Evolutionary conservation across 257 asterid genomes (phyloP), one percentile per base, ranked within the genome.

Genomic region (Craterostigma plantagineum): DNA sequence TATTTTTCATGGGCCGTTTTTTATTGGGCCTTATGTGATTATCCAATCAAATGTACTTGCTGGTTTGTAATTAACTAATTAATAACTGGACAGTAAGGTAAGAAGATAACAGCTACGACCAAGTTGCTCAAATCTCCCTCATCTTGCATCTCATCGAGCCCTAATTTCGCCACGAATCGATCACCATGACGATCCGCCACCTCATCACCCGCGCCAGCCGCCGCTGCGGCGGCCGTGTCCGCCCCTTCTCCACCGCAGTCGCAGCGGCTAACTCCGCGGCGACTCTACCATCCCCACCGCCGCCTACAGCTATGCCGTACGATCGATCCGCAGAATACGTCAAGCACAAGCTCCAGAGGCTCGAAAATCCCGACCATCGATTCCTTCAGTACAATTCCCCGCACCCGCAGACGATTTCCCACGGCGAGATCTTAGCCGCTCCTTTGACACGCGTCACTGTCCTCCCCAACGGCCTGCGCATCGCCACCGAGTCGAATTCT

Each of bases 401-500:
- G 4, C 62, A 63, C 46, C 98, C 93, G 1, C 36, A 57, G 14
- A 38, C 54, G 8, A 48, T 58, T 12, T 86, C 85, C 55, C 92
- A 87, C 57, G 53, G 74, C 3, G 70, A 71, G 0, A 76, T 82
- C 69, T 78, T 87, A 43, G 49, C 91, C 33, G 60, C 85, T 9
- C 95, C 95, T 0, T 56, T 53, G 15, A 82, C 98, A 30, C 68
- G 77, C 2, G 69, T 87, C 62, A 87, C 98, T 5, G 83, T 93
- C 10, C 80, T 90, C 10, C 81, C 92, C 14, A 79, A 71, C 43
- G 98, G 98, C n/a, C 67, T 90, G 1, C 85, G 98, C 0, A 63
- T 87, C 17, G 95, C 93, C 30, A 82, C 98, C 11, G 98, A 87
- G 65, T 70, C 98, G 33, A 61, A 52, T 39, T 81, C 82, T 17